Percentiles rank a stretch among this genome's conserved stretches.
Evolutionary conservation across 495 filamentous ascomycete genomes (phyloP).

Genomic region (Aspergillus wentii): DNA sequence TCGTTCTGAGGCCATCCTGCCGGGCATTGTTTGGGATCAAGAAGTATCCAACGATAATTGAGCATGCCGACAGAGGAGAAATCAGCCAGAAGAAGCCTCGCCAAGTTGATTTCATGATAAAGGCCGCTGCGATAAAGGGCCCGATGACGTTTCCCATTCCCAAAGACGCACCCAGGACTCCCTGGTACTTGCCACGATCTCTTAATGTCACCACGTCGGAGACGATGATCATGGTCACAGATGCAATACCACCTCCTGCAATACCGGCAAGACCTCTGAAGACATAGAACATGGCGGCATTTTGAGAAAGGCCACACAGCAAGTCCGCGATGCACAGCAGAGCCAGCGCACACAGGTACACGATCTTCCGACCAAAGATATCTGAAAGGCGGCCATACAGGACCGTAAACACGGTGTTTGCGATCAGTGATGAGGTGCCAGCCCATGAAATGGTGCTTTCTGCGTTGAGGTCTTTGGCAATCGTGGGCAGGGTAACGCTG

Average conservation of each 20-base stretch:
- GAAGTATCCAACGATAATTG: slow-evolving; percentile 36
- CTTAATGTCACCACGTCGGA: slow-evolving; percentile 44
- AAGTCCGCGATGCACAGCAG: slow-evolving; percentile 49
- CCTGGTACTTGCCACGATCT: slow-evolving; percentile 43
- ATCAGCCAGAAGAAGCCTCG: slow-evolving; percentile 46
- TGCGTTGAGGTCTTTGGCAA: slow-evolving; percentile 52
- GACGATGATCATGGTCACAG: slow-evolving; percentile 47
- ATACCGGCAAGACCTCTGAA: slow-evolving; percentile 52
- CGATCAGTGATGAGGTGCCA: slow-evolving; percentile 70
- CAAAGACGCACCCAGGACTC: slow-evolving; percentile 37
- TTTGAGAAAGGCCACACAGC: slow-evolving; percentile 47
- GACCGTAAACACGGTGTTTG: slow-evolving; percentile 66
- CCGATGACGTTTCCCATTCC: slow-evolving; percentile 41
- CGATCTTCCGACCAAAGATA: slow-evolving; percentile 53
- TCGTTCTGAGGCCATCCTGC: slow-evolving; percentile 31
- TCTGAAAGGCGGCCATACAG: slow-evolving; percentile 55
- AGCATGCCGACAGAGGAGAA: slow-evolving; percentile 34
- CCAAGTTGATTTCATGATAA: slow-evolving; percentile 41
- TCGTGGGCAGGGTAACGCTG: slow-evolving; percentile 54
- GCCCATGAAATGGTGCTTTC: slow-evolving; percentile 66
- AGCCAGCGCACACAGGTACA: slow-evolving; percentile 41
- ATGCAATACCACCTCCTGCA: slow-evolving; percentile 47
- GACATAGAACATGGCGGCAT: slow-evolving; percentile 48
- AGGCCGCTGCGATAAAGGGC: slow-evolving; percentile 40
- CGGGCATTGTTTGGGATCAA: slow-evolving; percentile 37